Conservation (phyloP, 2,329 filamentous ascomycete genomes). For the Hortaea sp. region DNA sequence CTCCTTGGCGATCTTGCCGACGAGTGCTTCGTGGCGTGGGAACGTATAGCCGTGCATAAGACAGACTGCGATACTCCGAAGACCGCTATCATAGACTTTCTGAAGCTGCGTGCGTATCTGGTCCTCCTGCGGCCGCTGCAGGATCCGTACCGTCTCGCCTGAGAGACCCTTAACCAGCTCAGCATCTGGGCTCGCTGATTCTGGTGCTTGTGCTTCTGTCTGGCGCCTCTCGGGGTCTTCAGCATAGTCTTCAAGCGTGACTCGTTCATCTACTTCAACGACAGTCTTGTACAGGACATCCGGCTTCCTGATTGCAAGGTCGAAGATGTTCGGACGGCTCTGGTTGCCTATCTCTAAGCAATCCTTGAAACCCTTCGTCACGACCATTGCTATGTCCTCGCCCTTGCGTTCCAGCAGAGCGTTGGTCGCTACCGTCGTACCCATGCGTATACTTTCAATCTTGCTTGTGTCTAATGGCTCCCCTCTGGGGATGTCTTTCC, state of each 20-base stretch:
- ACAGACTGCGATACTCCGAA: conserved; percentile 77
- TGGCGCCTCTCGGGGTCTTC: conserved; percentile 64
- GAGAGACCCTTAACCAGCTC: conserved; percentile 61
- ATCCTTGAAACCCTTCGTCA: conserved; percentile 80
- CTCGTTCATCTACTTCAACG: conserved; percentile 81
- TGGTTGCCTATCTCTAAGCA: conserved; percentile 86
- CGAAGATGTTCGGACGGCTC: conserved; percentile 80
- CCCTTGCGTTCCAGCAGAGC: conserved; percentile 83
- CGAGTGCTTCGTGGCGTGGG: conserved; percentile 69
- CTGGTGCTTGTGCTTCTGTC: conserved; percentile 45
- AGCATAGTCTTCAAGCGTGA: conserved; percentile 84
- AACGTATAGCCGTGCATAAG: conserved; percentile 91
- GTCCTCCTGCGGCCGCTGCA: conserved; percentile 50
- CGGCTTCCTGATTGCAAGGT: conserved; percentile 75
- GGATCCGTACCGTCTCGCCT: conserved; percentile 62
- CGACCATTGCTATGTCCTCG: conserved; percentile 76
- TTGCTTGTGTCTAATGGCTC: conserved; percentile 68
- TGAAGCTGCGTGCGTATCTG: conserved; percentile 52
- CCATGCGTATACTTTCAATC: conserved; percentile 91
- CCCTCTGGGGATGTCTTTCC: conserved; percentile 67
- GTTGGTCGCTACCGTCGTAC: conserved; percentile 89
- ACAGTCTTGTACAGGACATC: conserved; percentile 79
- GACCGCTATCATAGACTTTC: conserved; percentile 57
- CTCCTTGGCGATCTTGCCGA: conserved; percentile 66
- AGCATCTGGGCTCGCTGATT: conserved; percentile 34